phyloP scores from a whole-genome alignment of 148 eudicot species.

The Amaranthus palmeri region DNA sequence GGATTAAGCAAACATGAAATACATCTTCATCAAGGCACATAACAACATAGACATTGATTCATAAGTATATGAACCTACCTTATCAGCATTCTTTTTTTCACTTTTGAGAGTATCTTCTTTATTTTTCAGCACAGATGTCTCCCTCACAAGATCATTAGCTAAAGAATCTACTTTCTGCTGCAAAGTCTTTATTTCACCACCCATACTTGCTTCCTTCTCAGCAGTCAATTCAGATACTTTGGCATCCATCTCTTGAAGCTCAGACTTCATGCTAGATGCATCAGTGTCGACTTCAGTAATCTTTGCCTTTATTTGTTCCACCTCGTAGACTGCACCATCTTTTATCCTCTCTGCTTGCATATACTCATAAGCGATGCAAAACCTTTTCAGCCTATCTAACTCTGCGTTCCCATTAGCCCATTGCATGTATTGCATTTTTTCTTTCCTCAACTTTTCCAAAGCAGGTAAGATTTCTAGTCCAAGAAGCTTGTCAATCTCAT shows the following conservation, averaged over 20 bases:
- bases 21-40: conserved; percentile 1
- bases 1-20: conserved; percentile 5
- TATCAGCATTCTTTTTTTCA: conserved; percentile 65
- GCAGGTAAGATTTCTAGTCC: conserved; percentile 91
- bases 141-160: conserved; percentile 74
- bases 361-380: conserved; percentile 91
- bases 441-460: conserved; percentile 88
- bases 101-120: conserved; percentile 64
- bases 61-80: conserved; percentile 37
- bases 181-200: conserved; percentile 70
- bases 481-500: conserved; percentile 90
- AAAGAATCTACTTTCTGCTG: conserved; percentile 73
- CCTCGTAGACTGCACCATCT: conserved; percentile 61
- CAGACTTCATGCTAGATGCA: conserved; percentile 41
- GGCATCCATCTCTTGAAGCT: conserved; percentile 70
- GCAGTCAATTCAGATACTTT: conserved; percentile 57
- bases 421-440: conserved; percentile 92
- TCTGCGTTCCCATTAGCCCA: conserved; percentile 96
- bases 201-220: conserved; percentile 88
- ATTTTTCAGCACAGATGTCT: conserved; percentile 71
- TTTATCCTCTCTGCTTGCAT: conserved; percentile 79
- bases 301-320: conserved; percentile 54
- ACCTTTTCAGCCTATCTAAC: conserved; percentile 79
- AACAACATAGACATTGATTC: neutral
- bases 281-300: conserved; percentile 54